Base-by-base conservation (phyloP, 2,329 filamentous ascomycete species). In the Alternaria solani region DNA sequence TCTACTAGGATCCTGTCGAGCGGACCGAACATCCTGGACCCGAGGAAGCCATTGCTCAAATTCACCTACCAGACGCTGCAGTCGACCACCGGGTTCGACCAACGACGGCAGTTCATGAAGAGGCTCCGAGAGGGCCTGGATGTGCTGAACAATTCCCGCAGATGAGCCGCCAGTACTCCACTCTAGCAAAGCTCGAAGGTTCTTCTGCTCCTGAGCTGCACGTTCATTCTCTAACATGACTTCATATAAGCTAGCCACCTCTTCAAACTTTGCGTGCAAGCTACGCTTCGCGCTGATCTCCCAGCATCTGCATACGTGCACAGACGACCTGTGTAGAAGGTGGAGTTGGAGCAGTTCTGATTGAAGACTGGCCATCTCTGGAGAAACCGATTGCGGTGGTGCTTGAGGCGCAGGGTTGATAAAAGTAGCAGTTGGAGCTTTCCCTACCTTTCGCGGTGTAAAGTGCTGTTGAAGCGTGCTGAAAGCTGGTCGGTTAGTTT, bases 381-480 rank as follows among this genome's bases (percentile, higher is more conserved):
- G 59, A 2, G 75, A 62, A 23, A 79, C 63, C 20, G 61, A 56
- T 23, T 68, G 64, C 30, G 48, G 52, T 4, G 61, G 53, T n/a
- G 66, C 55, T 20, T 64, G 66, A 34, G 70, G 63, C 5, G 67
- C 66, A n/a, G 77, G 73, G 48, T 77, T 70, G 20, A 79, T 63
- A 34, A 78, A 78, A 2, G 71, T 69, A 9, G 76, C 71, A 2
- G 75, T 78, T 18, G 75, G 71, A 48, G 76, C 74, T 66, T 78
- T 78, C 25, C 64, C 64, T 14, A 64, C 57, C 51, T 79, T 79
- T 18, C 72, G 74, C 34, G 78, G 78, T 4, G 78, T 78, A 42
- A 78, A 80, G 61, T 79, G 77, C 57, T 79, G 78, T 59, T 80
- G 78, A 30, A 79, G 56, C 1, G 76, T 80, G 16, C 70, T 74